phyloP scores from a whole-genome alignment of 2,329 filamentous ascomycete genomes.

The Talaromyces sp. region DNA sequence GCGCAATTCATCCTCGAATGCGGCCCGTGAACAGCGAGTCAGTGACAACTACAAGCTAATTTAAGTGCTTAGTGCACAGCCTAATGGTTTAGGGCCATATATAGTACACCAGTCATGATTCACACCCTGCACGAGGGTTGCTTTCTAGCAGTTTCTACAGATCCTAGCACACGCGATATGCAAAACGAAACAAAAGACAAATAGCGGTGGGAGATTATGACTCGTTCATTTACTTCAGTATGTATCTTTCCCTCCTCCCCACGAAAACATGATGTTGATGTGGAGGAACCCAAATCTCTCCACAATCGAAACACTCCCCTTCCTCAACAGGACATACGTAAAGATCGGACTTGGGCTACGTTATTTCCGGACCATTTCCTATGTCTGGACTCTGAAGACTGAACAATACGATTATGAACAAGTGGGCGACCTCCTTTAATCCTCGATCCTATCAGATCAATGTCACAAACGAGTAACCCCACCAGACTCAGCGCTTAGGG shows the following conservation, averaged over 20 bases:
- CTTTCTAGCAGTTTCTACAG: neutral
- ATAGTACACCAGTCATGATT: neutral
- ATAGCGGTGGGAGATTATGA: neutral
- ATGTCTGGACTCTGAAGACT: no score
- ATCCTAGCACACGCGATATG: neutral
- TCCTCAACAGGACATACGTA: neutral
- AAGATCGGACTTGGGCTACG: neutral
- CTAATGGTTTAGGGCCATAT: neutral
- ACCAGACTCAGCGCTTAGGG: neutral
- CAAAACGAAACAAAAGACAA: neutral
- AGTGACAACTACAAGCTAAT: neutral
- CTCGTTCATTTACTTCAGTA: neutral
- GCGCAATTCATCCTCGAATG: neutral
- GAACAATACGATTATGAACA: neutral
- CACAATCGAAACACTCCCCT: neutral
- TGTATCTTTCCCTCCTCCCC: neutral
- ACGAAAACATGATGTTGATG: neutral
- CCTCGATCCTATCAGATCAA: neutral
- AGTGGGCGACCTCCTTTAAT: neutral
- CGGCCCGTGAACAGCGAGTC: neutral
- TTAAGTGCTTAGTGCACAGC: neutral
- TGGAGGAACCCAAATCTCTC: neutral
- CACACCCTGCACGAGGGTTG: neutral
- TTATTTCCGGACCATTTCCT: neutral
- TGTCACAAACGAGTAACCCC: neutral